Percentiles rank a stretch among this genome's conserved stretches.
These are phyloP conservation scores for Micractinium sp. DNA, from an alignment of 139 green algal species.

Conservation along the genomic window DNA sequence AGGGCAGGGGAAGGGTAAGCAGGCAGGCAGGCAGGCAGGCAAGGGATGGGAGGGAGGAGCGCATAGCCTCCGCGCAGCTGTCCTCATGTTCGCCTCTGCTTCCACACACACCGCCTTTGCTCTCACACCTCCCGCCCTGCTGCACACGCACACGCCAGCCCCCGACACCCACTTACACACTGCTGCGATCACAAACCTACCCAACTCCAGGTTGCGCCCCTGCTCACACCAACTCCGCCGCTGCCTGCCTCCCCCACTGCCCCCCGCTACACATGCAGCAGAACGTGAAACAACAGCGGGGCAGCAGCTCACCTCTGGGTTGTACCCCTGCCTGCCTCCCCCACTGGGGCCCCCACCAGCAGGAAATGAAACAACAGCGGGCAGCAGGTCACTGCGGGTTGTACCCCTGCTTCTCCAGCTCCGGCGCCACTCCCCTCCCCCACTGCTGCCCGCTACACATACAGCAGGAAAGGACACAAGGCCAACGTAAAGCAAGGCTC, in stretches of 20 bases:
- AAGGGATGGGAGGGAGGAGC: background rate
- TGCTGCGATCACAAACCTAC: too few relatives aligned
- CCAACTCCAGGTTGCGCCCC: too few relatives aligned
- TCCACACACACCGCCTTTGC: too few relatives aligned
- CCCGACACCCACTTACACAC: too few relatives aligned
- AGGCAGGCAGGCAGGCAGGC: too few relatives aligned
- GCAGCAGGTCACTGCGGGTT: background rate
- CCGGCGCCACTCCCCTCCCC: constrained; percentile 44
- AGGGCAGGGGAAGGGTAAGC: background rate
- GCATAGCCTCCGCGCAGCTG: background rate
- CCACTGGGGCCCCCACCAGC: too few relatives aligned
- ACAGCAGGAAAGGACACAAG: background rate
- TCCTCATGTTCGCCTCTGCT: too few relatives aligned
- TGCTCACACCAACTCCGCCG: constrained; percentile 58
- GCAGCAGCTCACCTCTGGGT: constrained; percentile 87
- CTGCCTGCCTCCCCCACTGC: constrained; percentile 37
- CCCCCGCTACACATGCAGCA: background rate
- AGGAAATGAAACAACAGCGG: background rate
- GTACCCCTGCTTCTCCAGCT: constrained; percentile 64
- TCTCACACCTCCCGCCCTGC: too few relatives aligned
- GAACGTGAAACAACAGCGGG: background rate
- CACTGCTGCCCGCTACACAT: background rate
- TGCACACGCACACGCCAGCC: too few relatives aligned
- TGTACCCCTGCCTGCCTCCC: constrained; percentile 64
- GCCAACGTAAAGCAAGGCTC: background rate